phyloP scores from a whole-genome alignment of 2,329 filamentous ascomycete genomes.

The Alternaria brassicicola region DNA sequence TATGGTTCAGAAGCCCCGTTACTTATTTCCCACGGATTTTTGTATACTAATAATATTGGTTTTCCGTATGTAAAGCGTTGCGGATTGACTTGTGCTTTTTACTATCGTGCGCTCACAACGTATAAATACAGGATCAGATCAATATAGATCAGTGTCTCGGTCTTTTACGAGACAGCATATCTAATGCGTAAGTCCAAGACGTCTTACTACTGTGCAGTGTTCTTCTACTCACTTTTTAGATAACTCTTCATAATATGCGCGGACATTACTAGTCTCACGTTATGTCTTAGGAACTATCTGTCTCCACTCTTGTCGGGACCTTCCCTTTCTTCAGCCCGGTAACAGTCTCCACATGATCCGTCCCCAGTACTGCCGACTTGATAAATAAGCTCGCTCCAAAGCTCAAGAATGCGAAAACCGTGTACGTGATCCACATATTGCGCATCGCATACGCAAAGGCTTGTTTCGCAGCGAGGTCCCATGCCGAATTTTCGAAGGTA shows the following conservation, averaged over 20 bases:
- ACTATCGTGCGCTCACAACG: background rate
- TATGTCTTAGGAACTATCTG: background rate
- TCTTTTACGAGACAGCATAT: background rate
- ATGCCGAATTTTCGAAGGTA: slow-evolving; percentile 53
- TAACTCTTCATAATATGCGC: background rate
- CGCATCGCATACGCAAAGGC: slow-evolving; percentile 53
- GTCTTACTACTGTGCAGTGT: background rate
- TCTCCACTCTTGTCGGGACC: background rate
- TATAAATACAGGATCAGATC: background rate
- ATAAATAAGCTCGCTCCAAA: slow-evolving; percentile 50
- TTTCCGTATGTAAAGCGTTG: background rate
- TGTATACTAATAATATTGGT: background rate
- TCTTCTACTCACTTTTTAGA: background rate
- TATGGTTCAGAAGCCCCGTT: background rate
- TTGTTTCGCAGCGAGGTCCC: slow-evolving; percentile 51
- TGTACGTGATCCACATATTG: slow-evolving; percentile 58
- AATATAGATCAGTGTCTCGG: background rate
- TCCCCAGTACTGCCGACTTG: slow-evolving; percentile 47
- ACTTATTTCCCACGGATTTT: background rate
- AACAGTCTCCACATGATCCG: slow-evolving; percentile 55
- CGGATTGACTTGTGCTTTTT: background rate
- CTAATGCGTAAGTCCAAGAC: background rate
- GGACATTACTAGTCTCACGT: background rate
- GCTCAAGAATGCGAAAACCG: slow-evolving; percentile 48
- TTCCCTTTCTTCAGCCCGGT: slow-evolving; percentile 51